Evolutionary conservation across 768 basidiomycete genomes (phyloP).

Genomic region (Strobilomyces echinocephalus): DNA sequence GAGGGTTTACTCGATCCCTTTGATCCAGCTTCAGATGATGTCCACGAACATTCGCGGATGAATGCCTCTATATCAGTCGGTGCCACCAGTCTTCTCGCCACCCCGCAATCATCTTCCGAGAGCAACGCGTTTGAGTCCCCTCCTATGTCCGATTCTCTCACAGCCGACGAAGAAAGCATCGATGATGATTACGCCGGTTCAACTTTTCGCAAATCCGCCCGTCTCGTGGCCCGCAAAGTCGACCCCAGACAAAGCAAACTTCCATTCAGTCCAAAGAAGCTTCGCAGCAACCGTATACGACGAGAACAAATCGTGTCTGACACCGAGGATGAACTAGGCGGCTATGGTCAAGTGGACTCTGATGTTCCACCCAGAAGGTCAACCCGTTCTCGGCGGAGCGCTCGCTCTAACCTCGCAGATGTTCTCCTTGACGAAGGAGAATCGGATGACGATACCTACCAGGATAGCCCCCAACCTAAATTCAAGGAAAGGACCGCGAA

Average conservation of each 20-base stretch:
- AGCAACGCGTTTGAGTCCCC: constrained; percentile 10
- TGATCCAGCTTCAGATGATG: constrained; percentile 49
- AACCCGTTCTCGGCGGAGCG: constrained; percentile 40
- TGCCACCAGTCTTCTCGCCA: constrained; percentile 1
- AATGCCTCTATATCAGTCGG: constrained; percentile 34
- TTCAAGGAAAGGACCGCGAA: constrained; percentile 3
- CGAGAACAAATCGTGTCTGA: constrained; percentile 25
- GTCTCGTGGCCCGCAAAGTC: constrained; percentile 5
- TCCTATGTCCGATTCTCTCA: constrained; percentile 14
- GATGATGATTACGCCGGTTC: constrained; percentile 8
- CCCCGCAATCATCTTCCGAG: constrained; percentile 5
- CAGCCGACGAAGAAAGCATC: constrained; percentile 24
- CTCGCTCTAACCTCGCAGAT: constrained; percentile 35
- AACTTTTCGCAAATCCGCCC: constrained; percentile 16
- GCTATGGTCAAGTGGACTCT: constrained; percentile 33
- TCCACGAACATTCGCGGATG: constrained; percentile 59
- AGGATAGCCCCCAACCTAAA: constrained; percentile 22
- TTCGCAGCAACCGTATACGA: constrained; percentile 33
- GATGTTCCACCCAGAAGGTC: constrained; percentile 41
- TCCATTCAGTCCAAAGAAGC: constrained; percentile 68
- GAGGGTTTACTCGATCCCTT: constrained; percentile 45
- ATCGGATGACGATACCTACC: constrained; percentile 33
- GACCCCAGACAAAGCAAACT: constrained; percentile 32
- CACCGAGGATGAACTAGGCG: constrained; percentile 40
- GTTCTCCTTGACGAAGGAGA: constrained; percentile 23